phyloP scores from a whole-genome alignment of 495 filamentous ascomycete species.

The Cladorrhinum samala region DNA sequence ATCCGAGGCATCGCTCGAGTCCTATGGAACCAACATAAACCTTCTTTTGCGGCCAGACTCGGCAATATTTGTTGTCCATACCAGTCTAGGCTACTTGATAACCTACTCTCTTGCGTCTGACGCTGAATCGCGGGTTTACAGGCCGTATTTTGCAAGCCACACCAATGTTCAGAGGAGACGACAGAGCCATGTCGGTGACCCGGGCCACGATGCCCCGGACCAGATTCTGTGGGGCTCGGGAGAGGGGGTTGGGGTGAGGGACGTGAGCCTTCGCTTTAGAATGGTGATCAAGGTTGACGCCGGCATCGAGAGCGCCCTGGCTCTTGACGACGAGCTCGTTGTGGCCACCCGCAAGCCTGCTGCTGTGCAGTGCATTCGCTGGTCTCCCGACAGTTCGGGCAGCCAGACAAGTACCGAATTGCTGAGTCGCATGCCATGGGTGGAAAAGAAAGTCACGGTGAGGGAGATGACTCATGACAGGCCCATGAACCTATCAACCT shows the following conservation, averaged over 20 bases:
- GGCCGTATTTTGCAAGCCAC: slow-evolving; percentile 63
- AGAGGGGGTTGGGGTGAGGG: slow-evolving; percentile 73
- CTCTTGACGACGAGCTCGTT: slow-evolving; percentile 86
- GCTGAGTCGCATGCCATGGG: slow-evolving; percentile 76
- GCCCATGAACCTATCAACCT: slow-evolving; percentile 93
- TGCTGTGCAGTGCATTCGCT: slow-evolving; percentile 92
- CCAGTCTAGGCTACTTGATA: slow-evolving; percentile 78
- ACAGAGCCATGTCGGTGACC: slow-evolving; percentile 62
- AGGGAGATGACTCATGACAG: slow-evolving; percentile 91
- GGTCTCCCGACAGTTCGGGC: slow-evolving; percentile 75
- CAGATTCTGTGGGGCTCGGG: slow-evolving; percentile 56
- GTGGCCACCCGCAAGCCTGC: slow-evolving; percentile 91
- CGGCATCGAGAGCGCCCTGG: slow-evolving; percentile 79
- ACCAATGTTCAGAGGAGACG: slow-evolving; percentile 61
- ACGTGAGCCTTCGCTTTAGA: slow-evolving; percentile 84
- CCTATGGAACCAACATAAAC: slow-evolving; percentile 78
- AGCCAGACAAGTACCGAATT: slow-evolving; percentile 88
- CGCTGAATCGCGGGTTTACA: slow-evolving; percentile 74
- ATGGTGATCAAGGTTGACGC: slow-evolving; percentile 99
- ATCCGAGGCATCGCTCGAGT: slow-evolving; percentile 66
- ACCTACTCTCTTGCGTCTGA: slow-evolving; percentile 92
- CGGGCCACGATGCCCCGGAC: slow-evolving; percentile 45
- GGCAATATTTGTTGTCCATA: slow-evolving; percentile 87
- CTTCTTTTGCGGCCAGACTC: slow-evolving; percentile 88
- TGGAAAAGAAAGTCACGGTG: slow-evolving; percentile 69